Evolutionary conservation across 345 rosid genomes (phyloP).

Genomic region (Eucalyptus caleyi): DNA sequence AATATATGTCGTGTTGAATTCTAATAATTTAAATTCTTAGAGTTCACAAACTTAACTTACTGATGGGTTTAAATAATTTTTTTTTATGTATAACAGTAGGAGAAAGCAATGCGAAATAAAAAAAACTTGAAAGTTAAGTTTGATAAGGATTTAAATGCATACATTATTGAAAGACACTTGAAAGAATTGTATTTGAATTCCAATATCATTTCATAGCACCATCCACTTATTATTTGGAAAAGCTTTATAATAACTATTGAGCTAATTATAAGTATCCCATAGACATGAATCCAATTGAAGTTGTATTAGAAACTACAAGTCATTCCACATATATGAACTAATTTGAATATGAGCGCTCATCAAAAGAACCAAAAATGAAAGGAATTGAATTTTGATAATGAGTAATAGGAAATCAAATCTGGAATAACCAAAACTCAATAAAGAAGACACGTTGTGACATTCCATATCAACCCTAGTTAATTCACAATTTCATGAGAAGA

Average conservation of each 20-base stretch:
- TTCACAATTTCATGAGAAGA: neutral
- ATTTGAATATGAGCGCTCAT: accelerated
- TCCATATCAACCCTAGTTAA: neutral
- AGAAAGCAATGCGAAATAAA: neutral
- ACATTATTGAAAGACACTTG: neutral
- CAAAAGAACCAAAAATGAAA: neutral
- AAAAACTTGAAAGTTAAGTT: neutral
- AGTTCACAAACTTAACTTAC: neutral
- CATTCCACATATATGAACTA: accelerated
- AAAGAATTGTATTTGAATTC: neutral
- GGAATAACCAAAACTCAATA: neutral
- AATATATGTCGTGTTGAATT: neutral
- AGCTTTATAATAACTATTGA: neutral
- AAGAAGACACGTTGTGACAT: neutral
- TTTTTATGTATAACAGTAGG: neutral
- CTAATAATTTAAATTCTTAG: neutral
- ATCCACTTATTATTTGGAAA: neutral
- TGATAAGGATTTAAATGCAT: neutral
- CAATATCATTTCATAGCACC: neutral
- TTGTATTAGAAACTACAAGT: neutral
- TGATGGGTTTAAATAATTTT: neutral
- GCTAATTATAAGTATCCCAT: neutral
- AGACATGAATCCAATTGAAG: neutral
- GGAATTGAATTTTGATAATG: neutral
- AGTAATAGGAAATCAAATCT: neutral